Conservation (phyloP, 139 green algal genomes). For the Picochlorum sp. region DNA sequence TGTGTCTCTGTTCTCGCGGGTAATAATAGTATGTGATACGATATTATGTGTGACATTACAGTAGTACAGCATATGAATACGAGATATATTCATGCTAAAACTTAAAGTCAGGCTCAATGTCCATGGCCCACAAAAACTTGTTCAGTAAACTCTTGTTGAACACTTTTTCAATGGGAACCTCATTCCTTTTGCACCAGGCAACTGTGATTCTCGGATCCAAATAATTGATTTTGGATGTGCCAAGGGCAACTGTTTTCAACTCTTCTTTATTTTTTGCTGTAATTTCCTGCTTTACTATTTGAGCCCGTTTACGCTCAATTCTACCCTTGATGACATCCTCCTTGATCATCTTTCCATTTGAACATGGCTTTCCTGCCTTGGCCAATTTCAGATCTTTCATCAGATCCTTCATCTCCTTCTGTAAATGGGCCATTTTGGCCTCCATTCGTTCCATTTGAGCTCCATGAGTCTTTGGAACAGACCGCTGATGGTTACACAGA, state of each 20-base stretch:
- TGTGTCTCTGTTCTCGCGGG: too few species aligned
- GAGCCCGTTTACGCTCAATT: conserved; percentile 45
- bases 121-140: conserved; percentile 98
- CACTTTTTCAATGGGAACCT: conserved; percentile 91
- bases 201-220: conserved; percentile 98
- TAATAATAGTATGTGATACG: too few species aligned
- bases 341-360: conserved; percentile 36
- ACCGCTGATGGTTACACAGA: conserved; percentile 97
- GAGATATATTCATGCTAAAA: conserved; percentile 49
- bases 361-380: conserved; percentile 40
- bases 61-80: too few species aligned
- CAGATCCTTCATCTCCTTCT: conserved; percentile 53
- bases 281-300: conserved; percentile 58
- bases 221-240: conserved; percentile 99
- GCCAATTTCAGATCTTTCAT: conserved; percentile 47
- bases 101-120: conserved; percentile 65
- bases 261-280: conserved; percentile 69
- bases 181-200: conserved; percentile 82
- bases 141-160: conserved; percentile 94
- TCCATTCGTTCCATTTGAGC: conserved; percentile 72
- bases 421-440: conserved; percentile 46
- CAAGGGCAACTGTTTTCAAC: conserved; percentile 94
- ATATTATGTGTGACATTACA: too few species aligned
- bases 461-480: conserved; percentile 78
- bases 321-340: conserved; percentile 30